Evolutionary conservation across 2,329 filamentous ascomycete genomes (phyloP).

Genomic region (Microcyclospora tardicrescens): DNA sequence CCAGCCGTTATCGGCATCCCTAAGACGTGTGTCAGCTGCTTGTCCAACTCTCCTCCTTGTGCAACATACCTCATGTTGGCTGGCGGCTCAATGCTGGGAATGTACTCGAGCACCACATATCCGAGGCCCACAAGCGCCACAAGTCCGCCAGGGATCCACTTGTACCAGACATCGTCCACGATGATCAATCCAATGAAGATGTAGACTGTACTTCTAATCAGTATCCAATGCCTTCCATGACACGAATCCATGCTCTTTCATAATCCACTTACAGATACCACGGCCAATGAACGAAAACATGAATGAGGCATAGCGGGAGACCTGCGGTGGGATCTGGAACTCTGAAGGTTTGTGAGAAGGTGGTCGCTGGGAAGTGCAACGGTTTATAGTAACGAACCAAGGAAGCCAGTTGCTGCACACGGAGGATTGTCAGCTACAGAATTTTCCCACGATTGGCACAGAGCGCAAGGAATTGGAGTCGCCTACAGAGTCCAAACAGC

Average conservation of each 20-base stretch:
- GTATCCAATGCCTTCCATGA: not conserved
- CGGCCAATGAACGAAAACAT: slow-evolving; percentile 95
- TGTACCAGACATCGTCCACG: slow-evolving; percentile 52
- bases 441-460: too few species aligned
- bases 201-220: slow-evolving; percentile 55
- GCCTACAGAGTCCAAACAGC: slow-evolving; percentile 68
- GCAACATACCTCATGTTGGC: slow-evolving; percentile 38
- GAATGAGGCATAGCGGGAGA: slow-evolving; percentile 90
- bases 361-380: not conserved
- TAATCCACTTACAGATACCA: slow-evolving; percentile 61
- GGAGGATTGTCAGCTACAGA: not conserved
- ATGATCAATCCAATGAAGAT: slow-evolving; percentile 85
- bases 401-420: slow-evolving; percentile 45
- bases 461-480: slow-evolving; percentile 1
- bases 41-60: not conserved
- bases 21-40: slow-evolving; percentile 8
- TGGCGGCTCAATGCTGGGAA: slow-evolving; percentile 40
- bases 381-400: slow-evolving; percentile 22
- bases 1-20: slow-evolving; percentile 41
- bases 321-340: slow-evolving; percentile 87
- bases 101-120: slow-evolving; percentile 47
- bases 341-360: slow-evolving; percentile 35
- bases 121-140: slow-evolving; percentile 65
- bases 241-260: slow-evolving; percentile 5
- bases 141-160: slow-evolving; percentile 63